Conservation (phyloP, 2,329 filamentous ascomycete species). For the Colletotrichum graminicola region DNA sequence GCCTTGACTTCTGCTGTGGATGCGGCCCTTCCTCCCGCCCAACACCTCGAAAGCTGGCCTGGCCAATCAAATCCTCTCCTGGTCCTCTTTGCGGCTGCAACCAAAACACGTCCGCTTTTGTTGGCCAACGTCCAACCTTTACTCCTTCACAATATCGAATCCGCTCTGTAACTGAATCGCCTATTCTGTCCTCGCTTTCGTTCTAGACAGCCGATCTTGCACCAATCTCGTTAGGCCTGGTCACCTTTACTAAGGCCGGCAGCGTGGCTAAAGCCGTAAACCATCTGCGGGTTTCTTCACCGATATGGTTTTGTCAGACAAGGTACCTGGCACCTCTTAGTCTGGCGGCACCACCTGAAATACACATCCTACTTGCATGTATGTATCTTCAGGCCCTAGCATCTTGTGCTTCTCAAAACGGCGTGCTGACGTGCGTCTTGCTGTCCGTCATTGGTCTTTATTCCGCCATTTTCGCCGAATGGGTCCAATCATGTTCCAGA, state of each 20-base stretch:
- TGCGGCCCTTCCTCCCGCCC: conserved; percentile 42
- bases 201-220: background rate
- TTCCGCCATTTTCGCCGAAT: background rate
- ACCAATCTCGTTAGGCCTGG: background rate
- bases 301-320: background rate
- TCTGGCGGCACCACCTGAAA: background rate
- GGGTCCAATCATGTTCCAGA: conserved; percentile 20
- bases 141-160: conserved; percentile 32
- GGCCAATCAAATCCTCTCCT: conserved; percentile 47
- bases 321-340: background rate
- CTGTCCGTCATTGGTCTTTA: conserved; percentile 31
- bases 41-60: conserved; percentile 43
- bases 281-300: background rate
- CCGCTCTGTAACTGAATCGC: conserved; percentile 26
- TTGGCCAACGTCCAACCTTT: conserved; percentile 39
- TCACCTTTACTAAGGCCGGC: background rate
- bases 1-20: conserved; percentile 11
- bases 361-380: background rate
- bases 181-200: background rate
- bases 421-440: conserved; percentile 30
- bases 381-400: background rate
- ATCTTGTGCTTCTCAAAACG: background rate
- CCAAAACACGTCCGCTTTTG: conserved; percentile 47
- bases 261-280: background rate
- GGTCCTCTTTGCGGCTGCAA: conserved; percentile 48